Conservation (phyloP, 441 rosid species). For the Macaranga tanarius region DNA sequence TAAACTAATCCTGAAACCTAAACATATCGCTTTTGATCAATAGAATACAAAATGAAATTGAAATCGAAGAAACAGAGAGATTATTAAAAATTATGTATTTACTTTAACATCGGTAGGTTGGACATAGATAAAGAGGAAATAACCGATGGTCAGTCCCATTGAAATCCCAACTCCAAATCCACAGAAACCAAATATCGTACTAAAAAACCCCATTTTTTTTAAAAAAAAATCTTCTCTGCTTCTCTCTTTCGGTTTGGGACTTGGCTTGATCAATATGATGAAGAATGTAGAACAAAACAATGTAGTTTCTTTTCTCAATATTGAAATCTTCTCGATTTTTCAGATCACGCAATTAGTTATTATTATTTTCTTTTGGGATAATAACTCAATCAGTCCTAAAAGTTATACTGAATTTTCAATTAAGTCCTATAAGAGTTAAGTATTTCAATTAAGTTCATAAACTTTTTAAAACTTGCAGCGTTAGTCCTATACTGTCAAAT, state of each 20-base stretch:
- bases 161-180: constrained; percentile 91
- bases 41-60: not conserved
- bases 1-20: no score
- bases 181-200: constrained; percentile 63
- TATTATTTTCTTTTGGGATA: no score
- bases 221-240: no score
- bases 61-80: not conserved
- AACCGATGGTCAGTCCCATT: constrained; percentile 73
- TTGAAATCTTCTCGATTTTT: not conserved
- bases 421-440: no score
- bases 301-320: no score
- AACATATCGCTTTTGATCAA: no score
- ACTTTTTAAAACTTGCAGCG: no score
- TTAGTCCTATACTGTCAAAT: no score
- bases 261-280: not conserved
- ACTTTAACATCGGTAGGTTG: constrained; percentile 82
- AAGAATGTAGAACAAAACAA: not conserved
- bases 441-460: no score
- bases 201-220: constrained; percentile 35
- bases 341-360: constrained; percentile 4
- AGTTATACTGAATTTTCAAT: no score
- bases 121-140: constrained; percentile 71
- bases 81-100: not conserved
- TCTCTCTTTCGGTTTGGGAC: not conserved
- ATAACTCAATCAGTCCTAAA: no score